Evolutionary conservation across 1,139 yeast species (phyloP), one percentile per base, ranked within the genome.

Genomic region (Blastobotrys indianensis): DNA sequence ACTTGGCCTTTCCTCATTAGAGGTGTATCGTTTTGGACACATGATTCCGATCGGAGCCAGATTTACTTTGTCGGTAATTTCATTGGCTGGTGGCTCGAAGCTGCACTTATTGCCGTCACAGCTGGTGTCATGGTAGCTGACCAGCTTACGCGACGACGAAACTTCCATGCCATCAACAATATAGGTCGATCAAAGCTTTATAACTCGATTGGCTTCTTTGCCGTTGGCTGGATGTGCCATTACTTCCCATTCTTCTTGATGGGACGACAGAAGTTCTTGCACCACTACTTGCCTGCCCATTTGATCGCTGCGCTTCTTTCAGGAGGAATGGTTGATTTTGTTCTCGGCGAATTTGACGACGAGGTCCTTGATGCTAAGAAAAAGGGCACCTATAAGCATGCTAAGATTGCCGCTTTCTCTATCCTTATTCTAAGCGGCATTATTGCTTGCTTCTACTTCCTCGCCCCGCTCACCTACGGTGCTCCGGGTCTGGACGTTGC

Each of bases 21-120:
- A 11, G 99, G 99, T 55, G 97, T 92, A 29, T 87, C 97, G 1
- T 92, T 92, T 75, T 92, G 97, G 96, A 88, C 94, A 39, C 81
- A 86, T 51, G 79, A 80, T 51, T 72, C 68, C 2, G 63, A 62
- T 49, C 59, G 60, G 11, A 65, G 73, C 23, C 98, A 94, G 67
- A 88, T 92, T 48, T 94, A 82, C 68, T 86, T 92, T 66, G 72
- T 84, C 47, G 98, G 98, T 52, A 92, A 94, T 67, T 75, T 86
- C 48, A 68, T 86, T 55, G 98, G 97, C 10, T 94, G 94, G 84
- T 87, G 95, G 94, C 63, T 86, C 46, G 88, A 88, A 67, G 80
- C 82, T 29, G 68, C 79, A 20, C 76, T 83, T 58, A 67, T 90
- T 51, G 75, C 87, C 11, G 69, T 82, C 32, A 87, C 77, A 57